These are phyloP conservation scores for Phytophthora chlamydospora DNA, from an alignment of 352 stramenopile genomes.

Conservation along the genomic window DNA sequence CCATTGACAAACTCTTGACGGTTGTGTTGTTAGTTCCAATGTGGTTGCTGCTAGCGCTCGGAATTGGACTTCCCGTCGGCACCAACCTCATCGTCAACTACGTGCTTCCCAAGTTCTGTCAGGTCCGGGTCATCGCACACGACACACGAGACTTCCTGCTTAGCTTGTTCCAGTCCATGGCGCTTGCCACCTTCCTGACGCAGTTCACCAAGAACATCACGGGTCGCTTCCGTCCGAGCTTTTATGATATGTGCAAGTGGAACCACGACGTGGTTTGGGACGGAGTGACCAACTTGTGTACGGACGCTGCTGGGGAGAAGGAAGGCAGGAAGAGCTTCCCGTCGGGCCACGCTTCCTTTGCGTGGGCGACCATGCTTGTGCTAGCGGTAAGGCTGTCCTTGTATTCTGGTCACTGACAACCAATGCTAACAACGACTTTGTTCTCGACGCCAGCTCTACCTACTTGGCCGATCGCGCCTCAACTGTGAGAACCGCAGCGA, in stretches of 20 bases:
- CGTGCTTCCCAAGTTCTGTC: conserved; percentile 53
- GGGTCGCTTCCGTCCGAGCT: conserved; percentile 80
- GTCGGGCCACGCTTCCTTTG: conserved; percentile 78
- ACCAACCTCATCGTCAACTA: conserved; percentile 69
- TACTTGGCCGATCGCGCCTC: conserved; percentile 72
- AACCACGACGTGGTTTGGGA: conserved; percentile 74
- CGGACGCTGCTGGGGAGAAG: conserved; percentile 58
- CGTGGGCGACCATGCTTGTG: conserved; percentile 76
- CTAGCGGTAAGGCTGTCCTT: conserved; percentile 55
- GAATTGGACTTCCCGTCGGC: conserved; percentile 45
- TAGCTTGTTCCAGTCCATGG: conserved; percentile 60
- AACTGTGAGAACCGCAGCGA: conserved; percentile 64
- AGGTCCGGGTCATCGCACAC: conserved; percentile 61
- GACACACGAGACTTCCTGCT: conserved; percentile 83
- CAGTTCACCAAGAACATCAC: conserved; percentile 83
- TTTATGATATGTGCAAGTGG: conserved; percentile 88
- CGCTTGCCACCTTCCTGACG: conserved; percentile 60
- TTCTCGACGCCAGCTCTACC: conserved; percentile 49
- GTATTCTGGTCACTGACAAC: not conserved
- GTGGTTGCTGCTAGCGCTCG: conserved; percentile 40
- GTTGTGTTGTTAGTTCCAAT: conserved; percentile 53
- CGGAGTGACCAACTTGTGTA: conserved; percentile 77
- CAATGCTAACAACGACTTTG: not conserved
- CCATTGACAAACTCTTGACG: not conserved
- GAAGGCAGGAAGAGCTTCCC: conserved; percentile 83